Conservation (phyloP, 768 basidiomycete species). For the Calocera cornea region DNA sequence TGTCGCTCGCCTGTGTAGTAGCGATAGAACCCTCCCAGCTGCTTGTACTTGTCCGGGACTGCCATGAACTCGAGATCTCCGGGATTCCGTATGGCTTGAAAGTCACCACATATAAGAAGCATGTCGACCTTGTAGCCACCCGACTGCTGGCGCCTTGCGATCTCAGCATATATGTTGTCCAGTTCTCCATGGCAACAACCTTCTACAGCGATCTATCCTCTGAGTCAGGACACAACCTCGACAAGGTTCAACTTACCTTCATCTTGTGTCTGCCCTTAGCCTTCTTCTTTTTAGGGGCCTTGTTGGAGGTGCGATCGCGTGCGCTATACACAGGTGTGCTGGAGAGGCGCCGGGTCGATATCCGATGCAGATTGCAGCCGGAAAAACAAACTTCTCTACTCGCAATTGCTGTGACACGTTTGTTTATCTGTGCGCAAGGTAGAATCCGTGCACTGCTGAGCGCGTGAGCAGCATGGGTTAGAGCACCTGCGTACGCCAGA, state of each 20-base stretch:
- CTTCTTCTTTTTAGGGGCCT: background rate
- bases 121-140: constrained; percentile 63
- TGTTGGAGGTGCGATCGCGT: no score
- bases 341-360: background rate
- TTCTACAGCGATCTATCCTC: constrained; percentile 63
- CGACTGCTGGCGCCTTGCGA: constrained; percentile 45
- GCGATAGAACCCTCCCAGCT: constrained; percentile 65
- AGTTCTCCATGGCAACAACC: constrained; percentile 93
- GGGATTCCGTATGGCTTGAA: constrained; percentile 78
- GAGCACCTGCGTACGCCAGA: no score
- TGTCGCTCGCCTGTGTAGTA: constrained; percentile 74
- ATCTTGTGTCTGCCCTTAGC: background rate
- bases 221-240: background rate
- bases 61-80: constrained; percentile 82
- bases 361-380: background rate
- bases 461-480: background rate
- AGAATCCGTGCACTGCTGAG: background rate
- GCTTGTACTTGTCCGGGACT: constrained; percentile 76
- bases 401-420: background rate
- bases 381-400: background rate
- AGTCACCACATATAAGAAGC: constrained; percentile 90
- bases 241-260: background rate
- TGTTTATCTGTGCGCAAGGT: background rate
- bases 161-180: constrained; percentile 69
- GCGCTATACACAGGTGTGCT: background rate